Percentiles rank a stretch among this genome's conserved stretches.
Evolutionary conservation across 192 early-diverging fungal species (phyloP).

Genomic region (Geranomyces michiganensis): DNA sequence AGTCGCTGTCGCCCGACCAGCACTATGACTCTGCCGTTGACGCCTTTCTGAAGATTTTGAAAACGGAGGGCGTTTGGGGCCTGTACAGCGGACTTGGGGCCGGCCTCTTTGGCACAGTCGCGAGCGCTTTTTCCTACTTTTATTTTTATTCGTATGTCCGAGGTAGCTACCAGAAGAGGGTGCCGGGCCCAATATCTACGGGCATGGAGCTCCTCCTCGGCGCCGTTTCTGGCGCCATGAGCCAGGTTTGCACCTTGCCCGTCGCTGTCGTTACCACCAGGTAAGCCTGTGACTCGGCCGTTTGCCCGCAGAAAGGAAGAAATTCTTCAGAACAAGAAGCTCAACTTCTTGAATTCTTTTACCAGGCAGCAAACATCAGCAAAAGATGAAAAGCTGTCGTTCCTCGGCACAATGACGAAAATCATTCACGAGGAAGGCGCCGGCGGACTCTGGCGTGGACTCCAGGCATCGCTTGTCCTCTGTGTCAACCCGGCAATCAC

Average conservation of each 20-base stretch:
- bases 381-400: conserved; percentile 62
- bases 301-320: too few species aligned
- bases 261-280: conserved; percentile 91
- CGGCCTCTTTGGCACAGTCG: conserved; percentile 70
- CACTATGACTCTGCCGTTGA: conserved; percentile 71
- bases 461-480: conserved; percentile 88
- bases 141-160: conserved; percentile 57
- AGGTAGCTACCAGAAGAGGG: conserved; percentile 40
- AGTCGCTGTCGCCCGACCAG: conserved; percentile 33
- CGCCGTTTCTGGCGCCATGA: conserved; percentile 84
- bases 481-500: conserved; percentile 97
- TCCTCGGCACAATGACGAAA: conserved; percentile 65
- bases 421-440: conserved; percentile 80
- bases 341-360: neutral
- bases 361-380: conserved; percentile 82
- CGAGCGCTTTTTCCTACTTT: conserved; percentile 61
- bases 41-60: conserved; percentile 81
- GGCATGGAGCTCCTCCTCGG: conserved; percentile 85
- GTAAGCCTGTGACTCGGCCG: conserved; percentile 22
- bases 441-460: conserved; percentile 85
- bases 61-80: conserved; percentile 80
- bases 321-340: too few species aligned
- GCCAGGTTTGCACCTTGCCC: conserved; percentile 88
- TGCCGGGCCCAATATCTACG: conserved; percentile 69
- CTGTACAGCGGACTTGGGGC: conserved; percentile 87